These are phyloP conservation scores for Pseudogymnoascus sp. DNA, from an alignment of 2,329 filamentous ascomycete species.

Conservation along the genomic window DNA sequence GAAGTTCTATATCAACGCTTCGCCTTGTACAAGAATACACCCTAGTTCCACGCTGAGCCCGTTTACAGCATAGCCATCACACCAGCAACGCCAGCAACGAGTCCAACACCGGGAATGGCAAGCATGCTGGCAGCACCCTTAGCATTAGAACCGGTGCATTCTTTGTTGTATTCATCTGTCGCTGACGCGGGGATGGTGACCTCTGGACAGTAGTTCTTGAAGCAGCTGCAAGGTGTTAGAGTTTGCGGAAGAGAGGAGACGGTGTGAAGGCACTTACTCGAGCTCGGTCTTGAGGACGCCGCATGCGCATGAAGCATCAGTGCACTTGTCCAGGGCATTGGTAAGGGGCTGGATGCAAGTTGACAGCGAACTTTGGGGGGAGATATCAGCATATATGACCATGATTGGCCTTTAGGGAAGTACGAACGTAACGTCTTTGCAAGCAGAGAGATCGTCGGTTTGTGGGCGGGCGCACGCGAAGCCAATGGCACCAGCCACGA, in stretches of 20 bases:
- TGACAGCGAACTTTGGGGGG: neutral
- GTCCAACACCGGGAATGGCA: neutral
- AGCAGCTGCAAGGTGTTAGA: neutral
- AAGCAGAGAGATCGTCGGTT: neutral
- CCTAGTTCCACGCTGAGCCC: neutral
- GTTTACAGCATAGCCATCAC: neutral
- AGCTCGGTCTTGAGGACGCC: neutral
- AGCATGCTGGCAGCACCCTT: neutral
- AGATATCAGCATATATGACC: neutral
- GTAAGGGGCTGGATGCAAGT: neutral
- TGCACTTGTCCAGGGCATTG: neutral
- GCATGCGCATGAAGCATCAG: neutral
- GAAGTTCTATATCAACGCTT: neutral
- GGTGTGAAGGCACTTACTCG: neutral
- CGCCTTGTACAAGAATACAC: neutral
- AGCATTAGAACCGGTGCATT: neutral
- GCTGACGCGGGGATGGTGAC: neutral
- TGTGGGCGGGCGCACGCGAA: neutral
- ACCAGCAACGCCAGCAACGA: neutral
- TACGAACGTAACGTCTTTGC: slow-evolving; percentile 1
- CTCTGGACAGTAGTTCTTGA: neutral
- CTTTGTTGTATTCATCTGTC: neutral
- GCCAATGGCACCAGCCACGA: neutral
- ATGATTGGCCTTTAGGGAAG: neutral
- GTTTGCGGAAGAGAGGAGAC: neutral